These are phyloP conservation scores for Fusarium sp. DNA, from an alignment of 2,329 filamentous ascomycete species.

Conservation along the genomic window DNA sequence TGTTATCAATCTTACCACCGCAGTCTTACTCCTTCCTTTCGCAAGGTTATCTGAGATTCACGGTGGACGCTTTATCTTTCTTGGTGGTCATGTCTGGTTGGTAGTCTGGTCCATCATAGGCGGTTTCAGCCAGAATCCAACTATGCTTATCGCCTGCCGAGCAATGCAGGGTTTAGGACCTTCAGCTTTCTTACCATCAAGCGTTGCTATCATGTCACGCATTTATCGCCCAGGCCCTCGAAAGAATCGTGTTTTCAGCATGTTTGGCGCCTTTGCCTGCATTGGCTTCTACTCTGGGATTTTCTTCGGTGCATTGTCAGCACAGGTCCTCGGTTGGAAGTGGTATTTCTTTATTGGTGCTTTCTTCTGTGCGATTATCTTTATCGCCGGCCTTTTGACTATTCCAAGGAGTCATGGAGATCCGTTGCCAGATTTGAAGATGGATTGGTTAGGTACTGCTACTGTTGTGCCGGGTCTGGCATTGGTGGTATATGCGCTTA, in stretches of 20 bases:
- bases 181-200: conserved; percentile 75
- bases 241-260: conserved; percentile 74
- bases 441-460: conserved; percentile 76
- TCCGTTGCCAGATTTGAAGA: conserved; percentile 52
- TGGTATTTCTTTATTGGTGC: conserved; percentile 79
- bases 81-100: conserved; percentile 73
- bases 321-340: conserved; percentile 71
- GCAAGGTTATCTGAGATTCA: conserved; percentile 72
- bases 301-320: conserved; percentile 73
- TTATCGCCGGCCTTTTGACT: conserved; percentile 56
- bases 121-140: conserved; percentile 74
- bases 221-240: conserved; percentile 77
- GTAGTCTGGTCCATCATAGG: conserved; percentile 75
- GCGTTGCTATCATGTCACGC: conserved; percentile 77
- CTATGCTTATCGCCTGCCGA: conserved; percentile 78
- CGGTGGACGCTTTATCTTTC: conserved; percentile 71
- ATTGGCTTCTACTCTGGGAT: conserved; percentile 75
- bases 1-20: conserved; percentile 70
- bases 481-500: conserved; percentile 80
- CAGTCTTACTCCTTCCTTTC: conserved; percentile 70
- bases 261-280: conserved; percentile 70
- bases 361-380: conserved; percentile 58
- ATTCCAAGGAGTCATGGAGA: conserved; percentile 53
- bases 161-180: conserved; percentile 80
- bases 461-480: conserved; percentile 75